A percentile compares a stretch with the other conserved stretches of the same genome.
Conservation (phyloP, 768 basidiomycete genomes). For the Chalciporus pseudorubinellus region DNA sequence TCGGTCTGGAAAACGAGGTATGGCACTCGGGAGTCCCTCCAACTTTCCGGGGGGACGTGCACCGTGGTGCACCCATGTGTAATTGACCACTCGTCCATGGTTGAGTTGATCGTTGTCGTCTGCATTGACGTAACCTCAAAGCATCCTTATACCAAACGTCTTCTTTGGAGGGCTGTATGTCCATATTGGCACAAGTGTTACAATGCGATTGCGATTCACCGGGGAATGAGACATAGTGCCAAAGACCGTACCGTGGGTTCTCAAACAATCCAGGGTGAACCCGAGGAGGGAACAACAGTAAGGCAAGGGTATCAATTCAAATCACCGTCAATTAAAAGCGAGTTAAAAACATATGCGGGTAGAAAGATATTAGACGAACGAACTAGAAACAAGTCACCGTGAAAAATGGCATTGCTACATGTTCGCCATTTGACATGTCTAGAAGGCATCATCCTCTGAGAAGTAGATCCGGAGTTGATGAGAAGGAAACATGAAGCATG, state of each 20-base stretch:
- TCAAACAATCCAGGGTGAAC: not conserved
- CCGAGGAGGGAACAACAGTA: not conserved
- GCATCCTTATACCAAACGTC: too few relatives aligned
- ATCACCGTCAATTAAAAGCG: slow-evolving; percentile 14
- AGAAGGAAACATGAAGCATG: not conserved
- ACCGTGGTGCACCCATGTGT: too few relatives aligned
- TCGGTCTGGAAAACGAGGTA: too few relatives aligned
- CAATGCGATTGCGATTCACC: too few relatives aligned
- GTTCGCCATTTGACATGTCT: not conserved
- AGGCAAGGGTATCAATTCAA: slow-evolving; percentile 5
- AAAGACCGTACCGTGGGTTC: not conserved
- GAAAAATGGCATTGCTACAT: not conserved
- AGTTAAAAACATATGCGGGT: slow-evolving; percentile 10
- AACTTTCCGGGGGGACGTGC: too few relatives aligned
- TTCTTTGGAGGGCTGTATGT: too few relatives aligned
- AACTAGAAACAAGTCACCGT: not conserved
- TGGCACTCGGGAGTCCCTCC: too few relatives aligned
- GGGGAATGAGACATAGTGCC: not conserved
- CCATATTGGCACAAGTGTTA: too few relatives aligned
- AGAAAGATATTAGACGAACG: not conserved
- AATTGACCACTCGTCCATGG: too few relatives aligned
- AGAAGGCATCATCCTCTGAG: not conserved
- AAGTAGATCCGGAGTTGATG: not conserved
- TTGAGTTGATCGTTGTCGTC: too few relatives aligned
- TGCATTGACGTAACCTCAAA: too few relatives aligned